Evolutionary conservation across 2,329 filamentous ascomycete species (phyloP).

Genomic region (Aspergillus novoparasiticus): DNA sequence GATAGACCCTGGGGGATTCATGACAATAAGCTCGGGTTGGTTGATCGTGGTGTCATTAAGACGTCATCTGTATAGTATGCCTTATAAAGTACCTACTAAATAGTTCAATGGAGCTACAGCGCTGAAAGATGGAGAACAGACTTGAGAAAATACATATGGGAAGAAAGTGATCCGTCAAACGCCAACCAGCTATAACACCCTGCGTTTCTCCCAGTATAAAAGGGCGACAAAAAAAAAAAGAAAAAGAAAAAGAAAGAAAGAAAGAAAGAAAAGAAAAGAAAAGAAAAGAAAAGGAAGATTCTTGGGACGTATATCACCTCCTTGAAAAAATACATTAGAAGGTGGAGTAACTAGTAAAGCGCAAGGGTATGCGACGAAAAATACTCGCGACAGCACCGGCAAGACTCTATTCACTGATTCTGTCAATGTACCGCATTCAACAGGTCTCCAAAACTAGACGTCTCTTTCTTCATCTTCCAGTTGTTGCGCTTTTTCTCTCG

Average conservation of each 20-base stretch:
- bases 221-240: conserved; percentile 4
- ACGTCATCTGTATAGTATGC: conserved; percentile 12
- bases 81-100: conserved; percentile 11
- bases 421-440: conserved; percentile 40
- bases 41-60: conserved; percentile 44
- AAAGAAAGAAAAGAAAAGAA: not conserved
- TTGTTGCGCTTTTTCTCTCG: conserved; percentile 52
- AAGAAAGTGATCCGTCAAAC: not conserved
- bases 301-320: not conserved
- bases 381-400: conserved; percentile 7
- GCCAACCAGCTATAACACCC: not conserved
- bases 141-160: not conserved
- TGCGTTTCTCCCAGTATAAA: not conserved
- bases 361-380: conserved; percentile 11
- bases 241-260: not conserved
- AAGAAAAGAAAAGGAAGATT: not conserved
- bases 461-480: conserved; percentile 49
- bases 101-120: conserved; percentile 13
- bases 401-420: conserved; percentile 17
- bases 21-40: conserved; percentile 29
- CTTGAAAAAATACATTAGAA: not conserved
- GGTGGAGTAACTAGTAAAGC: conserved; percentile 1
- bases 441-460: conserved; percentile 39
- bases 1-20: conserved; percentile 50
- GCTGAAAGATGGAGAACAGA: conserved; percentile 9